A percentile compares a stretch with the other conserved stretches of the same genome.
Conservation (phyloP, 176 grass and related monocot species). For the Leersia perrieri region DNA sequence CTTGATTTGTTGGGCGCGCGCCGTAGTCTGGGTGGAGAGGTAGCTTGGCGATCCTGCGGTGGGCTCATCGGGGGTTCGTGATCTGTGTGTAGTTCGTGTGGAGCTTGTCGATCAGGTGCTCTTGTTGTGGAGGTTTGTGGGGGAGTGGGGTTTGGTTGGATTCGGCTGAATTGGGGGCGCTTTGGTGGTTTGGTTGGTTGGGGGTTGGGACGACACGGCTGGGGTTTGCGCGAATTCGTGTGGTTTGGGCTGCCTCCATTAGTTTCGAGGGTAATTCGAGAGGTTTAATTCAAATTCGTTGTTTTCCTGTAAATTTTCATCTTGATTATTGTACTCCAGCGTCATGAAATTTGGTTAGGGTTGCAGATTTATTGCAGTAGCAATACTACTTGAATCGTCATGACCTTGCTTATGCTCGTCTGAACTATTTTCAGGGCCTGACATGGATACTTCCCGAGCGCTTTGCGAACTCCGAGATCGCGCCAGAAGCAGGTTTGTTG, state of each 20-base stretch:
- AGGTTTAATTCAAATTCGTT: not conserved
- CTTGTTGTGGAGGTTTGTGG: not conserved
- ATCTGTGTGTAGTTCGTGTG: not conserved
- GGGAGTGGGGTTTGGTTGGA: not conserved
- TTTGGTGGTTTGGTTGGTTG: not conserved
- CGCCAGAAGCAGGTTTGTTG: conserved; percentile 81
- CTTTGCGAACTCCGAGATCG: conserved; percentile 91
- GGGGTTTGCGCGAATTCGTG: not conserved
- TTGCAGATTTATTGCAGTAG: not conserved
- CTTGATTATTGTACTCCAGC: not conserved
- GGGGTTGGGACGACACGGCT: not conserved
- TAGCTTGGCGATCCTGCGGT: not conserved
- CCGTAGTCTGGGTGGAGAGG: not conserved
- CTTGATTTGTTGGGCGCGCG: not conserved
- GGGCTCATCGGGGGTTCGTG: not conserved
- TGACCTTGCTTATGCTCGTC: conserved; percentile 1
- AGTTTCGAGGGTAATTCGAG: not conserved
- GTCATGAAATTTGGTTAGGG: not conserved
- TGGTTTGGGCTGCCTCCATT: not conserved
- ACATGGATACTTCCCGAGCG: conserved; percentile 95
- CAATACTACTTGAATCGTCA: not conserved
- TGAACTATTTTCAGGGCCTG: conserved; percentile 51
- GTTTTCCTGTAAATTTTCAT: not conserved
- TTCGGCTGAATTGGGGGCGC: not conserved
- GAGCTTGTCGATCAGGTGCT: not conserved